Percentiles rank a stretch among this genome's conserved stretches.
Evolutionary conservation across 2,329 filamentous ascomycete species (phyloP).

Genomic region (Aspergillus sojae): DNA sequence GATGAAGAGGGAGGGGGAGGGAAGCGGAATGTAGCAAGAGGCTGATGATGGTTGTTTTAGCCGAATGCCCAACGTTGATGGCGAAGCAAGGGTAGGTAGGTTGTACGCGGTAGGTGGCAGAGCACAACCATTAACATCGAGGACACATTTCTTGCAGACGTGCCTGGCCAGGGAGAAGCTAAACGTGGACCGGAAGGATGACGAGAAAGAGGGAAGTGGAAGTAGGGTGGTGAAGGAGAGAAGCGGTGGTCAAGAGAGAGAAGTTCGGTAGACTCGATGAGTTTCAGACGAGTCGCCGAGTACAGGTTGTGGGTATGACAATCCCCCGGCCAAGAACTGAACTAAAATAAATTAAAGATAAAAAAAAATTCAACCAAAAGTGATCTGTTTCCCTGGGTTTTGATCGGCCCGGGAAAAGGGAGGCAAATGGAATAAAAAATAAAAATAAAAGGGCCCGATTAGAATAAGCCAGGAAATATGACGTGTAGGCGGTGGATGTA

Average conservation of each 20-base stretch:
- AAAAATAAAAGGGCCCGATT: slow-evolving; percentile 6
- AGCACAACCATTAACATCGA: slow-evolving; percentile 25
- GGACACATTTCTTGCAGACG: slow-evolving; percentile 22
- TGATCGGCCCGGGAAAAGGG: slow-evolving; percentile 4
- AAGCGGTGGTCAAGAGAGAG: slow-evolving; percentile 4
- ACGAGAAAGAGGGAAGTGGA: slow-evolving; percentile 13
- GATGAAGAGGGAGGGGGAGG: slow-evolving; percentile 18
- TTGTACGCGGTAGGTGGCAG: slow-evolving; percentile 21
- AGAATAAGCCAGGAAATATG: slow-evolving; percentile 3
- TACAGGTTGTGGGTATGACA: slow-evolving; percentile 12
- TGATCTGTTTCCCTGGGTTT: slow-evolving; percentile 5
- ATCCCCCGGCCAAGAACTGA: slow-evolving; percentile 21
- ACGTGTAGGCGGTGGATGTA: slow-evolving; percentile 17
- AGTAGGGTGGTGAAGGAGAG: slow-evolving; percentile 21
- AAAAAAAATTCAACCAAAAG: not conserved
- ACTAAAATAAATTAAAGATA: slow-evolving; percentile 17
- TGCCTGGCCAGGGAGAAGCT: slow-evolving; percentile 6
- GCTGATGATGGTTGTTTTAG: slow-evolving; percentile 20
- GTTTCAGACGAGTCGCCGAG: slow-evolving; percentile 19
- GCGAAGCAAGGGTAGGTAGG: slow-evolving; percentile 28
- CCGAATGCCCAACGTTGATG: slow-evolving; percentile 24
- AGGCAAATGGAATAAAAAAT: not conserved
- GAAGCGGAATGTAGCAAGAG: slow-evolving; percentile 19
- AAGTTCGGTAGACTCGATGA: slow-evolving; percentile 22
- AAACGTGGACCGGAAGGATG: slow-evolving; percentile 12